Base-by-base conservation (phyloP, 179 eudicot species). In the Corrigiola litoralis region DNA sequence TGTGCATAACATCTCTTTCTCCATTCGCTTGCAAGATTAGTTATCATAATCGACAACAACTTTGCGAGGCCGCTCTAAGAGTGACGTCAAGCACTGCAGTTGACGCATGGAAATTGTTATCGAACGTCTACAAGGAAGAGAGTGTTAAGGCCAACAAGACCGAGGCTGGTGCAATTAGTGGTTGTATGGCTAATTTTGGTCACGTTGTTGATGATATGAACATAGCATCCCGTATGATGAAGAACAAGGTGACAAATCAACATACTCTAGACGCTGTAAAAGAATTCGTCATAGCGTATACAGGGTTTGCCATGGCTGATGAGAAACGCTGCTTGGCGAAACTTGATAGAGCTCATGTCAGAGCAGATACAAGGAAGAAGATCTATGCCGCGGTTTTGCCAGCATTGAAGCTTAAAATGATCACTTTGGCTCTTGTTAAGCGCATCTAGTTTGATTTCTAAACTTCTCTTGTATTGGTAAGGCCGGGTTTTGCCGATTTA, bases 311-410 rank as follows among this genome's bases (percentile, higher is more conserved):
- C 44, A 42, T 60, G 7, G 51, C 11, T 3, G 51, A 42, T 42
- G 65, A 60, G 41, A 60, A 60, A 41, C 65, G 51, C 14, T 60
- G 65, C 49, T 9, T 60, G 24, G 12, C 6, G 51, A 60, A 51
- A 23, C 24, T 60, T 60, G 17, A n/a, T 27, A 61, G n/a, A 27
- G 37, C 37, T 29, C 25, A 4, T 44, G 34, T 29, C 8, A n/a
- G 51, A 27, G 65, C n/a, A 7, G 17, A 61, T 27, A n/a, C 44
- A 31, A 61, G 29, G 65, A 61, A 28, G 52, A 61, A 28, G 65
- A 44, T 61, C 18, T 27, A 28, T 61, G 37, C 3, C 28, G 37
- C 27, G 27, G 5, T 44, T 61, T 61, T 33, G 20, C 27, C 65
- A 0, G 17, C 38, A n/a, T 36, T 61, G 42, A 61, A 28, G 11